These are phyloP conservation scores for Puccinia coronata DNA, from an alignment of 1,284 basidiomycete species.

Conservation along the genomic window DNA sequence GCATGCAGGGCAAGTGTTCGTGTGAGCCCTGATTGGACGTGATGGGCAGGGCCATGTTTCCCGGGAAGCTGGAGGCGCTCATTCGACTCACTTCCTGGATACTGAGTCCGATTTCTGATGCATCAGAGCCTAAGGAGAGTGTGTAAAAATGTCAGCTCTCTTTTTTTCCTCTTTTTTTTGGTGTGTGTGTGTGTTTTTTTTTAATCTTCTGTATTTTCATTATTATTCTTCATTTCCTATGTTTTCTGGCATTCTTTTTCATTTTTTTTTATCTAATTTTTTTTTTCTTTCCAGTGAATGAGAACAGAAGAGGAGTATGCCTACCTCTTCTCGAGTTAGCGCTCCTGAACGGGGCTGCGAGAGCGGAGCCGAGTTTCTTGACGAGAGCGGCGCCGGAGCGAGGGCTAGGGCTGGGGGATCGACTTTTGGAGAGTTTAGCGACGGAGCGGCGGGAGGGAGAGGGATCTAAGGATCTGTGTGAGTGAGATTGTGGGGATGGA, in stretches of 20 bases:
- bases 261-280: not conserved
- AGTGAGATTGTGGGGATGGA: conserved; percentile 6
- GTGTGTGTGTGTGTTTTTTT: not conserved
- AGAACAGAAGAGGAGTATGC: not conserved
- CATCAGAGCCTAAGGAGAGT: conserved; percentile 35
- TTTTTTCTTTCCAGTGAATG: too few relatives aligned
- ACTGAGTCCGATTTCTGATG: conserved; percentile 25
- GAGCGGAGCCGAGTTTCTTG: conserved; percentile 32
- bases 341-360: conserved; percentile 37
- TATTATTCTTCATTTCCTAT: too few relatives aligned
- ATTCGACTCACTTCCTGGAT: not conserved
- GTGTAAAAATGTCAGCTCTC: too few relatives aligned
- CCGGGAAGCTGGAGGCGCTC: too few relatives aligned
- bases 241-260: not conserved
- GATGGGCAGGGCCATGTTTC: too few relatives aligned
- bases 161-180: too few relatives aligned
- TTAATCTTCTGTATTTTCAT: too few relatives aligned
- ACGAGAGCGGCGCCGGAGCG: conserved; percentile 2
- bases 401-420: conserved; percentile 11
- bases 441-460: not conserved
- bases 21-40: not conserved
- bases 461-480: not conserved
- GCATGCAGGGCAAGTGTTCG: conserved; percentile 39
- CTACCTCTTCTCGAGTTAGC: conserved; percentile 27
- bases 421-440: not conserved